Percentiles rank a stretch among this genome's conserved stretches.
phyloP scores from a whole-genome alignment of 345 rosid species.

The Syzygium aqueum region DNA sequence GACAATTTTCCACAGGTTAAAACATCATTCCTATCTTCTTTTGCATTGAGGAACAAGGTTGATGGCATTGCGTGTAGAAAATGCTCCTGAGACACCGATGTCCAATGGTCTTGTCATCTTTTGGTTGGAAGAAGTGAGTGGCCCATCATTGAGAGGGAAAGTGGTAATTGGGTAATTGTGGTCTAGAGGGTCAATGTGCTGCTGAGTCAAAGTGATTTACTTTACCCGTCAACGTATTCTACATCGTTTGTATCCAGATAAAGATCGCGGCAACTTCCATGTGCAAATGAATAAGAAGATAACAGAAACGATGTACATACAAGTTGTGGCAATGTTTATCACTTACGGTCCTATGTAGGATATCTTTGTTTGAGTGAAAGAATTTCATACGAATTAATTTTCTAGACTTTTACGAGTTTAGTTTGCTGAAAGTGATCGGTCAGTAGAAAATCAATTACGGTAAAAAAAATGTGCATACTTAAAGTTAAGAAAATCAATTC shows the following conservation, averaged over 20 bases:
- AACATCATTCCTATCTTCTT: not conserved
- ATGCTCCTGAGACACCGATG: not conserved
- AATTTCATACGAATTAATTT: not conserved
- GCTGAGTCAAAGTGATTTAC: not conserved
- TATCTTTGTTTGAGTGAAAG: not conserved
- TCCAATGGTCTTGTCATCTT: not conserved
- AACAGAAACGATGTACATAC: not conserved
- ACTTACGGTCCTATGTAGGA: accelerated
- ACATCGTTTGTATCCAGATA: not conserved
- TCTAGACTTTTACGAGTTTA: not conserved
- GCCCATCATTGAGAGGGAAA: not conserved
- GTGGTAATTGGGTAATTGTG: not conserved
- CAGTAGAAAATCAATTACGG: accelerated
- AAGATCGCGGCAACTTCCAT: not conserved
- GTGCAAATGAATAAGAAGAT: not conserved
- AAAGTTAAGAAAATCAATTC: not conserved
- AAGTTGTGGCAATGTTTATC: not conserved
- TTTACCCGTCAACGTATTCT: not conserved
- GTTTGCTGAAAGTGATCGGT: not conserved
- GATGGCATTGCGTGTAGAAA: not conserved
- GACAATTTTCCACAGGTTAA: not conserved
- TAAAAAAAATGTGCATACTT: not conserved
- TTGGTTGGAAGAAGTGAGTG: not conserved
- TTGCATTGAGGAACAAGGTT: not conserved
- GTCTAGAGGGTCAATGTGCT: not conserved